Percentiles rank a stretch among this genome's conserved stretches.
Conservation (phyloP, 305 asterid genomes). For the Solanum hybrid region DNA sequence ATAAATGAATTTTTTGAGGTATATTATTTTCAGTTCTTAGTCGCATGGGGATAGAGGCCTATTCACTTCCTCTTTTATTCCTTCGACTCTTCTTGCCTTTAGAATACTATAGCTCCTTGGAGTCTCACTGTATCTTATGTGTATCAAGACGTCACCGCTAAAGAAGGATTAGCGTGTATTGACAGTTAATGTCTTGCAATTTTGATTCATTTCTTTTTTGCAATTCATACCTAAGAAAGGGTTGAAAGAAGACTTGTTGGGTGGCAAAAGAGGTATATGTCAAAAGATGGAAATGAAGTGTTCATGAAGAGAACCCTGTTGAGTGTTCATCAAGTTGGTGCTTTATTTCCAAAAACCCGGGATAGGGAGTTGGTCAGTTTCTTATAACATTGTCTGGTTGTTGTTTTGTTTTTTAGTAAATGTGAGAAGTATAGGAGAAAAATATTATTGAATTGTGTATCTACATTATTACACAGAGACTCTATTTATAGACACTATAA, state of each 20-base stretch:
- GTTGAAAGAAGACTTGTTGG: neutral
- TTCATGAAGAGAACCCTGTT: neutral
- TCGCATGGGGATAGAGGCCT: neutral
- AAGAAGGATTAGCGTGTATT: neutral
- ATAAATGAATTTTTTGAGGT: slow-evolving; percentile 94
- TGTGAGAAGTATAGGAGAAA: neutral
- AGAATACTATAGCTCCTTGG: neutral
- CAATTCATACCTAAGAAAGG: neutral
- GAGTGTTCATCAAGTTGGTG: neutral
- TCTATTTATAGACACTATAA: neutral
- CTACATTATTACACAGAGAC: neutral
- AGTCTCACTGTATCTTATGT: neutral
- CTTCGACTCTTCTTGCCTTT: neutral
- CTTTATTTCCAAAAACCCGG: neutral
- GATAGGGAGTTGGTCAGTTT: neutral
- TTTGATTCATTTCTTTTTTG: neutral
- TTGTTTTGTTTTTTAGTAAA: neutral
- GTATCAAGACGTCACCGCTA: neutral
- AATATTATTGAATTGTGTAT: neutral
- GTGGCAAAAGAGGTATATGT: neutral
- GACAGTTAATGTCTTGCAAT: neutral
- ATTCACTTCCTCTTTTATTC: neutral
- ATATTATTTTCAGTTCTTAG: slow-evolving; percentile 10
- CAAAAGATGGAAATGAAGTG: neutral
- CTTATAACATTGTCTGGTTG: neutral